Percentiles rank a stretch among this genome's conserved stretches.
Conservation (phyloP, 352 stramenopile species). For the Pseudoperonospora humuli region DNA sequence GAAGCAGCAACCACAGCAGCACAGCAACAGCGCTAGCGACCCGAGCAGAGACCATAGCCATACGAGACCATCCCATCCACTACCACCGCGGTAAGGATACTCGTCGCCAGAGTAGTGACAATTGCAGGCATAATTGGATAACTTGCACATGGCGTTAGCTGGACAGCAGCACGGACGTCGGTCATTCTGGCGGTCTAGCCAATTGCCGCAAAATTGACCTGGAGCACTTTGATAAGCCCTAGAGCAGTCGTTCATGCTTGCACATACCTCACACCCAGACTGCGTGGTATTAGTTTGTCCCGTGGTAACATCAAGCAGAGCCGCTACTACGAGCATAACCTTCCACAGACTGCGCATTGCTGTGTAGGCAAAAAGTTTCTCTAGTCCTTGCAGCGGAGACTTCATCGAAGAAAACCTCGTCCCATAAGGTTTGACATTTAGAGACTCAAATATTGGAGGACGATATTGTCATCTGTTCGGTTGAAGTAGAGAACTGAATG, state of each 20-base stretch:
- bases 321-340: neutral
- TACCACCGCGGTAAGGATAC: neutral
- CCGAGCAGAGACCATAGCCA: constrained; percentile 46
- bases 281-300: constrained; percentile 15
- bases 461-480: neutral
- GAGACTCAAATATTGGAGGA: no score
- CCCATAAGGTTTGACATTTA: no score
- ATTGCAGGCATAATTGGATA: constrained; percentile 47
- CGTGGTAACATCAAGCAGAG: constrained; percentile 1
- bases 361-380: neutral
- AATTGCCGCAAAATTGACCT: constrained; percentile 48
- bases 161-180: constrained; percentile 45
- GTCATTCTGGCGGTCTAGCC: constrained; percentile 37
- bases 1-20: constrained; percentile 23
- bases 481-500: neutral
- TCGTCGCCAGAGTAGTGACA: constrained; percentile 12
- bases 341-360: neutral
- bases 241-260: constrained; percentile 33
- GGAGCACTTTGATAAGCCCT: constrained; percentile 22
- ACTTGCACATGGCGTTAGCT: constrained; percentile 27
- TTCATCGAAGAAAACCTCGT: no score
- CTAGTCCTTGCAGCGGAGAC: neutral
- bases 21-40: constrained; percentile 17
- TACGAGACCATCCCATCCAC: constrained; percentile 12
- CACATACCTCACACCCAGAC: constrained; percentile 46